A percentile compares a stretch with the other conserved stretches of the same genome.
Conservation (phyloP, 73 alveolate genomes). For the Paramecium bursaria region DNA sequence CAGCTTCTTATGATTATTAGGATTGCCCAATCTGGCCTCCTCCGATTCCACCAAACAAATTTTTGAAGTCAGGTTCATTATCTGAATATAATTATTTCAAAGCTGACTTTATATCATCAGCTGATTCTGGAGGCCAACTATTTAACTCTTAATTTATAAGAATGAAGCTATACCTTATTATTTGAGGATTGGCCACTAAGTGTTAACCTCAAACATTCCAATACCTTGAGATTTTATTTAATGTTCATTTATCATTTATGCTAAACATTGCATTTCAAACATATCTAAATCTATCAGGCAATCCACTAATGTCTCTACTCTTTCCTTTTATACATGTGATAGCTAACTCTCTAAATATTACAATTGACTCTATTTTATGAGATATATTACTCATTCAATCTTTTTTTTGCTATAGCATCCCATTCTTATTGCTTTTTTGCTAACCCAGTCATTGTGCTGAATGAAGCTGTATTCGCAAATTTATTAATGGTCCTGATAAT, state of each 20-base stretch:
- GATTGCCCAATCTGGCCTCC: background rate
- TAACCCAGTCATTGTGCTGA: too few species aligned
- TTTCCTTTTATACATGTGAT: slow-evolving; percentile 58
- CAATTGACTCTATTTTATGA: slow-evolving; percentile 41
- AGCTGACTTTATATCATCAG: slow-evolving; percentile 12
- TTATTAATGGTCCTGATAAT: too few species aligned
- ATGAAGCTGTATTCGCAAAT: too few species aligned
- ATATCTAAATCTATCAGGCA: slow-evolving; percentile 61
- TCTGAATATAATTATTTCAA: background rate
- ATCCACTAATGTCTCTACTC: slow-evolving; percentile 60
- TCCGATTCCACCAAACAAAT: slow-evolving; percentile 56
- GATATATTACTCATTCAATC: background rate
- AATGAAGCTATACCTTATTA: background rate
- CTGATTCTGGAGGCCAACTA: slow-evolving; percentile 34
- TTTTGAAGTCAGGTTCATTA: slow-evolving; percentile 53
- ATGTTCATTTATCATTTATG: slow-evolving; percentile 44
- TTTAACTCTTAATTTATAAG: background rate
- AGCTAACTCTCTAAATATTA: slow-evolving; percentile 45
- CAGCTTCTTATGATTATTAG: background rate
- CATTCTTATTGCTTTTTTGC: slow-evolving; percentile 39
- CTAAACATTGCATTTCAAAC: slow-evolving; percentile 61
- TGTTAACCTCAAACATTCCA: slow-evolving; percentile 1
- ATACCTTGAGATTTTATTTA: slow-evolving; percentile 59
- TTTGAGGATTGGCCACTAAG: slow-evolving; percentile 41
- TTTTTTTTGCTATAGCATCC: slow-evolving; percentile 26